These are phyloP conservation scores for Boletus rubescentipes DNA, from an alignment of 768 basidiomycete genomes.

Conservation along the genomic window DNA sequence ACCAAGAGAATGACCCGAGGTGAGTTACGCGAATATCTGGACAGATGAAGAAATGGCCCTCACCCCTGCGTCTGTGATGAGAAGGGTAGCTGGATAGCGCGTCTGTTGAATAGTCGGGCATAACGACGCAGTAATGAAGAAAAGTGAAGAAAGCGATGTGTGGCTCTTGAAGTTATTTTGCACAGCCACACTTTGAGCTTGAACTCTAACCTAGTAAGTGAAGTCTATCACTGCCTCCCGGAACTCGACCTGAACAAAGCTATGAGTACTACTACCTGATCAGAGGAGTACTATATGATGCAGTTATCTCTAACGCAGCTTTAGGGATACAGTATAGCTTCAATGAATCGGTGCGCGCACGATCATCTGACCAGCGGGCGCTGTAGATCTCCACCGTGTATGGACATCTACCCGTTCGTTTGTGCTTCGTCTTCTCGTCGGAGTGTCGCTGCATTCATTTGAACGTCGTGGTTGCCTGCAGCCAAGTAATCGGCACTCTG, in stretches of 20 bases:
- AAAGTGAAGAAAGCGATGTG: too few relatives aligned
- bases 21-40: slow-evolving; percentile 23
- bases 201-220: too few relatives aligned
- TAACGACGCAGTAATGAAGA: not conserved
- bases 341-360: too few relatives aligned
- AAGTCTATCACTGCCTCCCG: too few relatives aligned
- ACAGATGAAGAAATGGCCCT: slow-evolving; percentile 8
- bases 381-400: too few relatives aligned
- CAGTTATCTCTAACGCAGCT: not conserved
- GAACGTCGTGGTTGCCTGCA: not conserved
- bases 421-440: not conserved
- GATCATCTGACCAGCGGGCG: too few relatives aligned
- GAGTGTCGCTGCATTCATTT: not conserved
- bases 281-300: too few relatives aligned
- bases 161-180: not conserved
- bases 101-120: slow-evolving; percentile 14
- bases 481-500: not conserved
- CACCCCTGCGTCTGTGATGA: slow-evolving; percentile 22
- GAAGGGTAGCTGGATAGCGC: slow-evolving; percentile 5
- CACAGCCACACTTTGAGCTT: not conserved
- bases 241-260: too few relatives aligned
- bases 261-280: not conserved
- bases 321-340: not conserved
- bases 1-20: slow-evolving; percentile 23
- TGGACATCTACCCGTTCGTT: not conserved